Percentiles rank a stretch among this genome's conserved stretches.
These are phyloP conservation scores for Suillus clintonianus DNA, from an alignment of 768 basidiomycete species.

Conservation along the genomic window DNA sequence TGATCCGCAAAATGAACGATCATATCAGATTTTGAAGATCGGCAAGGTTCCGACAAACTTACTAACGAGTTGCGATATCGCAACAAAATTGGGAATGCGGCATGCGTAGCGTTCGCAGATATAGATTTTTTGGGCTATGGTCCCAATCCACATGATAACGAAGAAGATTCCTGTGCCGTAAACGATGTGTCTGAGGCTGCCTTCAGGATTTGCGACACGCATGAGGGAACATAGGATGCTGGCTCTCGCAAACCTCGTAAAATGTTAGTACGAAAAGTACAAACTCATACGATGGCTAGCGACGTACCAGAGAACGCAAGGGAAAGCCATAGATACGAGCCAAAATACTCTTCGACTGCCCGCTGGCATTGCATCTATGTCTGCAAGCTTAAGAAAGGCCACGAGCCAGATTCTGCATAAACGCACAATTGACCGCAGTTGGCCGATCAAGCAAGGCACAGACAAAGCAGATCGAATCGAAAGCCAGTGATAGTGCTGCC, in stretches of 20 bases:
- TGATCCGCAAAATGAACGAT: background rate
- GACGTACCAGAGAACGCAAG: slow-evolving; percentile 22
- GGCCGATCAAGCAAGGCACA: slow-evolving; percentile 10
- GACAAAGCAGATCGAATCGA: slow-evolving; percentile 16
- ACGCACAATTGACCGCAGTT: background rate
- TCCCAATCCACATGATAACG: slow-evolving; percentile 22
- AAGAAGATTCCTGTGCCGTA: slow-evolving; percentile 16
- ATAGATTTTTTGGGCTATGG: slow-evolving; percentile 15
- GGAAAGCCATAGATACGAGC: slow-evolving; percentile 18
- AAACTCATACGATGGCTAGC: background rate
- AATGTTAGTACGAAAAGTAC: slow-evolving; percentile 3
- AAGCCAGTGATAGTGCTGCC: slow-evolving; percentile 21
- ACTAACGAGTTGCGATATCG: slow-evolving; percentile 24
- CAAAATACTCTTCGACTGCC: slow-evolving; percentile 8
- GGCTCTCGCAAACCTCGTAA: slow-evolving; percentile 21
- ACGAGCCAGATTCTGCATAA: background rate
- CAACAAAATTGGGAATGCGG: background rate
- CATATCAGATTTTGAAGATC: background rate
- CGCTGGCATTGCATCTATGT: background rate
- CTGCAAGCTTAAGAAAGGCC: background rate
- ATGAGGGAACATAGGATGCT: slow-evolving; percentile 28
- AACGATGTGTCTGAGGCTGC: slow-evolving; percentile 5
- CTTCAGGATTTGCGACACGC: slow-evolving; percentile 14
- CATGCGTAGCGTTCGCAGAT: slow-evolving; percentile 13
- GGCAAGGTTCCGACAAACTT: slow-evolving; percentile 1